phyloP scores from a whole-genome alignment of 148 eudicot genomes.

The Cornus suecica region DNA sequence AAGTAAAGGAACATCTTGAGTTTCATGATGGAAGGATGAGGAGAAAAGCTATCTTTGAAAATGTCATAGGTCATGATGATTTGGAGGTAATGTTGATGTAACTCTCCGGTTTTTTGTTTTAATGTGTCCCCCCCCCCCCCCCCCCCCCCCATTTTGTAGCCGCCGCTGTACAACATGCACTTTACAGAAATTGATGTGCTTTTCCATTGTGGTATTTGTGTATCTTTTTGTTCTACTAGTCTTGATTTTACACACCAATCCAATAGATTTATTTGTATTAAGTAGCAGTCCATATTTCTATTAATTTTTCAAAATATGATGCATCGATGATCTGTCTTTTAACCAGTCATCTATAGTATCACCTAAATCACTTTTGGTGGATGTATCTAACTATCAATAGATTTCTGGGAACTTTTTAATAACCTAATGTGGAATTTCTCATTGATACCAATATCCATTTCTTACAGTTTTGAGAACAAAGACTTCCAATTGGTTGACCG shows the following conservation, averaged over 20 bases:
- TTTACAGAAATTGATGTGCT: neutral
- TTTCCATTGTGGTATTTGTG: neutral
- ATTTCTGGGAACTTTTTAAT: no score
- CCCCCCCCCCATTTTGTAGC: no score
- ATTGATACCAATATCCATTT: neutral
- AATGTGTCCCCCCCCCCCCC: neutral
- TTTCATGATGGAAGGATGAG: constrained; percentile 67
- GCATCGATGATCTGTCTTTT: no score
- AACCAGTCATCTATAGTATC: no score
- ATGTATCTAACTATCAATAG: no score
- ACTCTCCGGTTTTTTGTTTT: no score
- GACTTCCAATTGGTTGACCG: neutral
- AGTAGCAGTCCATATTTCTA: no score
- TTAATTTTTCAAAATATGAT: no score
- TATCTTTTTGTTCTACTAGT: neutral
- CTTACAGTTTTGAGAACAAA: neutral
- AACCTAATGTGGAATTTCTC: no score
- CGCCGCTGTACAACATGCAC: neutral
- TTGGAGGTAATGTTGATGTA: constrained; percentile 38
- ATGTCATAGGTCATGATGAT: constrained; percentile 37
- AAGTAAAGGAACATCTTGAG: constrained; percentile 52
- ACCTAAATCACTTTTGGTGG: no score
- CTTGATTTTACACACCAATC: neutral
- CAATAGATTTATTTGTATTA: no score
- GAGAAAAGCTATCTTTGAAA: constrained; percentile 66